These are phyloP conservation scores for Colletotrichum lini DNA, from an alignment of 2,329 filamentous ascomycete species.

Conservation along the genomic window DNA sequence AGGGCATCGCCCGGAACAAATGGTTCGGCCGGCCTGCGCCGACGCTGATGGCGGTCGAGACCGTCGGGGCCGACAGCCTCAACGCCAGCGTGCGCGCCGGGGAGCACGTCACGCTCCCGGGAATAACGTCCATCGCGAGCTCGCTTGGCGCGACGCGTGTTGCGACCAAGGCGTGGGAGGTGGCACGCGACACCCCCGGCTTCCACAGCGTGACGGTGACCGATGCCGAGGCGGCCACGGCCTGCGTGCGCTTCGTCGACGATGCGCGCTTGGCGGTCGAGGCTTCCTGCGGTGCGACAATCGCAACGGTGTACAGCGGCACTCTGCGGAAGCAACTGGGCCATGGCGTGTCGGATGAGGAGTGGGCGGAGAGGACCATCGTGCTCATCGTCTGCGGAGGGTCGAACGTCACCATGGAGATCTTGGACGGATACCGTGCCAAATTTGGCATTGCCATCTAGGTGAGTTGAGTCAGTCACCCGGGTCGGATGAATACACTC, in stretches of 20 bases:
- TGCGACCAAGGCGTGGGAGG: conserved; percentile 76
- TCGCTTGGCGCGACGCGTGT: conserved; percentile 83
- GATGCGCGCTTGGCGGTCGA: conserved; percentile 88
- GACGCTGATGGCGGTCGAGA: conserved; percentile 81
- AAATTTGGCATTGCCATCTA: conserved; percentile 51
- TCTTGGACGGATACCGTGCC: conserved; percentile 71
- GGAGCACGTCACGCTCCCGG: conserved; percentile 73
- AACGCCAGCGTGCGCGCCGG: conserved; percentile 71
- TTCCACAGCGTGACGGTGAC: conserved; percentile 73
- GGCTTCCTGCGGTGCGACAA: conserved; percentile 84
- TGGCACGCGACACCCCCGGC: conserved; percentile 59
- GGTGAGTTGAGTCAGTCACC: no score
- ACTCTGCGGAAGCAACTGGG: conserved; percentile 74
- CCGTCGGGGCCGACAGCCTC: conserved; percentile 79
- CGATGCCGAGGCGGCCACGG: conserved; percentile 85
- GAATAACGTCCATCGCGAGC: conserved; percentile 82
- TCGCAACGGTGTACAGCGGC: conserved; percentile 78
- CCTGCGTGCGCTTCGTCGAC: conserved; percentile 82
- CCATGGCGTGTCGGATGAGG: conserved; percentile 63
- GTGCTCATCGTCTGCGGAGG: conserved; percentile 91
- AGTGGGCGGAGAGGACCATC: conserved; percentile 78
- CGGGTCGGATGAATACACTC: no score
- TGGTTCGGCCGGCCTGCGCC: conserved; percentile 53
- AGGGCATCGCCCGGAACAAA: conserved; percentile 70
- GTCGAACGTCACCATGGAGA: conserved; percentile 74